These are phyloP conservation scores for Nigrospora osmanthi DNA, from an alignment of 2,329 filamentous ascomycete genomes.

Conservation along the genomic window DNA sequence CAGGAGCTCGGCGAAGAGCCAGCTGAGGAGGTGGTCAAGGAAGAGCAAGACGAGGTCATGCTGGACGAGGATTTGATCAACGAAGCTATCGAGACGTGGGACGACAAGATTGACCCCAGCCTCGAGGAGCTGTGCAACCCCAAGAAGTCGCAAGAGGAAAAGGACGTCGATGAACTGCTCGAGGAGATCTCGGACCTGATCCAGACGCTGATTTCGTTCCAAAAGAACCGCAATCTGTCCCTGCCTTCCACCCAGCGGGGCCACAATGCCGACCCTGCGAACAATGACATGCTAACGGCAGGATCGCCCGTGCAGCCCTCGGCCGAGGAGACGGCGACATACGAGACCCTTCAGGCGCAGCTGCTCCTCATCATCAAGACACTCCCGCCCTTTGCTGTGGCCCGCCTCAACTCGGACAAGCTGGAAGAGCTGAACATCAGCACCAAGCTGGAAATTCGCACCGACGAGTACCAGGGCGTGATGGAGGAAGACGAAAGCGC, in stretches of 20 bases:
- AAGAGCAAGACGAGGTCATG: constrained; percentile 15
- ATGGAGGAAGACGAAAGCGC: constrained; percentile 76
- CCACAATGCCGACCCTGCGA: constrained; percentile 50
- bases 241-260: constrained; percentile 51
- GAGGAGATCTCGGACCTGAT: constrained; percentile 69
- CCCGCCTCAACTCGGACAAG: constrained; percentile 79
- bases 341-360: constrained; percentile 69
- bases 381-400: constrained; percentile 76
- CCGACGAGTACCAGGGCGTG: constrained; percentile 65
- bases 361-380: constrained; percentile 65
- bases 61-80: constrained; percentile 45
- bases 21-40: constrained; percentile 22
- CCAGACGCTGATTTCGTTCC: constrained; percentile 69
- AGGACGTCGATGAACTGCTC: constrained; percentile 61
- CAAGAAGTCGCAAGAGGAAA: constrained; percentile 43
- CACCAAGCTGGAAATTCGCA: constrained; percentile 66
- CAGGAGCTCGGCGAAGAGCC: constrained; percentile 29
- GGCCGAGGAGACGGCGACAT: constrained; percentile 52
- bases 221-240: constrained; percentile 68
- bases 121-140: constrained; percentile 43
- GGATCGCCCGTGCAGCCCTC: constrained; percentile 61
- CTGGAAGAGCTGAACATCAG: constrained; percentile 77
- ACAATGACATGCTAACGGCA: constrained; percentile 60
- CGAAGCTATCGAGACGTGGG: constrained; percentile 50
- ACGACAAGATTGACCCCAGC: constrained; percentile 51